Evolutionary conservation across 371 early-diverging fungal species (phyloP).

Genomic region (Cokeromyces recurvatus): DNA sequence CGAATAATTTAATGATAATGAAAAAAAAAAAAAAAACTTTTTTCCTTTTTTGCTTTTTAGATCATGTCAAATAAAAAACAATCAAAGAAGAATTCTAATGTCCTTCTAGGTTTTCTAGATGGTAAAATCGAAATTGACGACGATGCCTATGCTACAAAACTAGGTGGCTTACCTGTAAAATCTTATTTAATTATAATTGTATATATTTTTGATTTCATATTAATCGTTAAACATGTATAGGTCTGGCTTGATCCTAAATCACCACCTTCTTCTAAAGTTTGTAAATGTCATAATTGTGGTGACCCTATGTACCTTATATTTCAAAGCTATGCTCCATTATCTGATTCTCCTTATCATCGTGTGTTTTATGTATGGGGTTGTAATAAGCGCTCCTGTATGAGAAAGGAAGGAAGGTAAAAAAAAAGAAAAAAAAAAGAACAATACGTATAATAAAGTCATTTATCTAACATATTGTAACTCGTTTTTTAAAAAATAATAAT

Average conservation of each 20-base stretch:
- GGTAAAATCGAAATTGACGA: conserved; percentile 51
- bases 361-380: conserved; percentile 79
- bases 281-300: conserved; percentile 41
- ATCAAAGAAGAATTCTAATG: conserved; percentile 15
- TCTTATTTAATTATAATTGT: too few relatives aligned
- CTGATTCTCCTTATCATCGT: conserved; percentile 69
- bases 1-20: too few relatives aligned
- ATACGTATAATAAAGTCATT: too few relatives aligned
- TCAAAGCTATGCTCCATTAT: conserved; percentile 73
- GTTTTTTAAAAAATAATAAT: too few relatives aligned
- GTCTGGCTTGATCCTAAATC: conserved; percentile 31
- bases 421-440: not conserved
- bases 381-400: conserved; percentile 66
- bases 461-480: too few relatives aligned
- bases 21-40: too few relatives aligned
- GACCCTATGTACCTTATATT: conserved; percentile 59
- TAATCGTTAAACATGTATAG: too few relatives aligned
- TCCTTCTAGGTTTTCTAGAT: conserved; percentile 66
- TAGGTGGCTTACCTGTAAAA: conserved; percentile 69
- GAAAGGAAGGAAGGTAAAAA: conserved; percentile 59
- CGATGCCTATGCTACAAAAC: conserved; percentile 64
- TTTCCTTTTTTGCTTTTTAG: too few relatives aligned
- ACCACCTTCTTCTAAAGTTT: conserved; percentile 17
- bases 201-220: too few relatives aligned
- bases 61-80: conserved; percentile 14